Evolutionary conservation across 129 eudicot genomes (phyloP), one percentile per base, ranked within the genome.

Genomic region (Flaveria linearis): DNA sequence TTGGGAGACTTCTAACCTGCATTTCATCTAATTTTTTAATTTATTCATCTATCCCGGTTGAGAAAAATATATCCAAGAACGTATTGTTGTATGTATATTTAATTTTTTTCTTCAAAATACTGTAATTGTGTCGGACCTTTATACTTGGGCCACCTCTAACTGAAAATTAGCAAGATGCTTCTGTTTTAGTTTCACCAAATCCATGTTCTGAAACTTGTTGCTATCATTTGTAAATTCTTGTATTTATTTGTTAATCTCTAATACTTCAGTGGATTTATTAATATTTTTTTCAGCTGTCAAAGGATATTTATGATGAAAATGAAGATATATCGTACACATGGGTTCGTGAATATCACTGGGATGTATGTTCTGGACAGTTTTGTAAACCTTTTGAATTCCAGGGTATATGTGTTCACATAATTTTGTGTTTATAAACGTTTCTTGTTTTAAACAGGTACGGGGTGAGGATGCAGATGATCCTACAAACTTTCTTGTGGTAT

Each of bases 341-440:
- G 98, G 87, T 93, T 76, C 98, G 98, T 17, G 98, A 93, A 71
- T 93, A 91, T 79, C 92, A 89, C 55, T 93, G 89, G 89, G 98
- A 93, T 79, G 98, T 93, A 93, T 61, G 98, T 83, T 42, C 41
- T 63, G 1, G 51, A 8, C 25, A 23, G 43, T 1, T 76, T 1
- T 63, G 30, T 58, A 15, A 61, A 61, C 45, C 62, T n/a, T 18
- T 72, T 64, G 6, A 28, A 10, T 76, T 63, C 1, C 5, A n/a
- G 28, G 17, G 60, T 8, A n/a, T 43, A 43, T 33, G 30, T 20
- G 51, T 39, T 7, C 20, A 46, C 11, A 45, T 55, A 70, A 30
- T 68, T 20, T 50, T 70, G 69, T 55, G 79, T 77, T 4, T 33
- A 63, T 43, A 20, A n/a, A 5, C 1, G 47, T 64, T 63, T 28